Conservation (phyloP, 768 basidiomycete species). For the Tricholoma furcatifolium region DNA sequence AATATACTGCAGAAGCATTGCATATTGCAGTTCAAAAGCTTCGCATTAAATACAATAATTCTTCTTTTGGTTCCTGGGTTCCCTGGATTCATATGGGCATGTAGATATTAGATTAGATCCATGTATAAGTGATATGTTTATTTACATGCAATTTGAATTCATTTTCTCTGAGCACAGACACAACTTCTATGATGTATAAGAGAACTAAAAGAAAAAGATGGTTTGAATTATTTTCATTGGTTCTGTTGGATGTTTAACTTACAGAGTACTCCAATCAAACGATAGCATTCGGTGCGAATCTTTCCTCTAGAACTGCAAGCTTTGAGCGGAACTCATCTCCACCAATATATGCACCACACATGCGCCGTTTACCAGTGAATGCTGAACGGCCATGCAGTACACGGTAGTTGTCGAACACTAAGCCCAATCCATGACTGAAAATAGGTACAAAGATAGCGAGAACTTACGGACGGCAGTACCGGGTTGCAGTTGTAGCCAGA, state of each 20-base stretch:
- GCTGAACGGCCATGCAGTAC: conserved; percentile 93
- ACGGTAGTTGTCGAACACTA: conserved; percentile 91
- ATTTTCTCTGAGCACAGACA: no score
- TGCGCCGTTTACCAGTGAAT: conserved; percentile 82
- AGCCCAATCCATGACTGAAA: no score
- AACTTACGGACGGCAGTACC: conserved; percentile 81
- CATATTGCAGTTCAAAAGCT: conserved; percentile 16
- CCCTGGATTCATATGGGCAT: conserved; percentile 24
- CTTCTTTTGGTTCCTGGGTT: conserved; percentile 17
- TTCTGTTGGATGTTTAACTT: neutral
- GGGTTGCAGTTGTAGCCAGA: conserved; percentile 86
- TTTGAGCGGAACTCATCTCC: conserved; percentile 87
- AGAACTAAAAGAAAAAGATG: no score
- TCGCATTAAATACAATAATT: conserved; percentile 7
- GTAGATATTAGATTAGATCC: neutral
- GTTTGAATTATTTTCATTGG: no score
- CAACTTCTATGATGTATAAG: no score
- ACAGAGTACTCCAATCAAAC: neutral
- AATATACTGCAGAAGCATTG: conserved; percentile 13
- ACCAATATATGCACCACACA: conserved; percentile 96
- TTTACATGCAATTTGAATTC: no score
- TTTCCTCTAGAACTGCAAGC: conserved; percentile 64
- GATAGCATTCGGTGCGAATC: conserved; percentile 44
- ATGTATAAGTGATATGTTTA: no score
- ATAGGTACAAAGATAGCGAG: neutral